A percentile compares a stretch with the other conserved stretches of the same genome.
These are phyloP conservation scores for Tetragonia tetragonoides DNA, from an alignment of 148 eudicot species.

Conservation along the genomic window DNA sequence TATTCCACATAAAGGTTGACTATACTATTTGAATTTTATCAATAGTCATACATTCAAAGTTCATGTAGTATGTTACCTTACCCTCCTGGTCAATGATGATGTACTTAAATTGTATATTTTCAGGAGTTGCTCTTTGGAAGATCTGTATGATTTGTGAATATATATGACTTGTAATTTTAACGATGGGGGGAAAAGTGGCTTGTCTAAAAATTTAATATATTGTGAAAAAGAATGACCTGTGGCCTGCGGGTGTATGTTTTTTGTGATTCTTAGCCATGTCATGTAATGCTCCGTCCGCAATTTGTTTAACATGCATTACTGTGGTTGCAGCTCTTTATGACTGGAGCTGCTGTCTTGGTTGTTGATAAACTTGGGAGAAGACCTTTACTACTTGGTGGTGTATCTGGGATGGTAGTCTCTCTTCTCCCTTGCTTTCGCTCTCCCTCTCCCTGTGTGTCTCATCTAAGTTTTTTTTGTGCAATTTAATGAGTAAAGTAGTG, in stretches of 20 bases:
- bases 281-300: not conserved
- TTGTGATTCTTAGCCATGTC: constrained; percentile 6
- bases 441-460: constrained; percentile 1
- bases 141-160: no score
- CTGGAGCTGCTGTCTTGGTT: constrained; percentile 74
- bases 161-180: no score
- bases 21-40: not conserved
- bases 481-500: not conserved
- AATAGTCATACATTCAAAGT: no score
- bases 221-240: not conserved
- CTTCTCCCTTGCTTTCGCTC: not conserved
- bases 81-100: no score
- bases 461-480: not conserved
- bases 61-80: no score
- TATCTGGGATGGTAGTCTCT: constrained; percentile 76
- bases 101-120: no score
- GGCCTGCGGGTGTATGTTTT: constrained; percentile 7
- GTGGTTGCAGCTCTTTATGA: constrained; percentile 66
- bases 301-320: constrained; percentile 4
- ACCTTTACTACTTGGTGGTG: constrained; percentile 94
- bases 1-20: not conserved
- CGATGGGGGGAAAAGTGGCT: not conserved
- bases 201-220: not conserved
- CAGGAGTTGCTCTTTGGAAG: no score
- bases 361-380: constrained; percentile 96